Evolutionary conservation across 805 yeast genomes (phyloP), one percentile per base, ranked within the genome.

Genomic region (Ogataea kodamae): DNA sequence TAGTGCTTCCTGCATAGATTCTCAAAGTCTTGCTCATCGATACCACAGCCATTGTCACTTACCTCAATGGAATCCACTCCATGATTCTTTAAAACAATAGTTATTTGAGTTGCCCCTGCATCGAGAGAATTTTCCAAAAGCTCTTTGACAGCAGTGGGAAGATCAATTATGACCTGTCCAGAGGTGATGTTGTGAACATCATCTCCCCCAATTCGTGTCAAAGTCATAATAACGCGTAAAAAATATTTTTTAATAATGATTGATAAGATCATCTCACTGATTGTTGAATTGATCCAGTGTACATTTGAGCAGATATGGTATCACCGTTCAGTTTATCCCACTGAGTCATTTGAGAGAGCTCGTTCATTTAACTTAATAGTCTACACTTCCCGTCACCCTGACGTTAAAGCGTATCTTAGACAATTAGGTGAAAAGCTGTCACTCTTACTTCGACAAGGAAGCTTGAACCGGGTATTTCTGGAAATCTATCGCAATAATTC

Each of bases 131-230:
- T 90, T 50, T 90, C 98, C 3, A 92, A 68, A 2, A 89, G 61
- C 55, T 90, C 98, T 53, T 90, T 90, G 18, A 82, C 78, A 0
- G 85, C 82, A 0, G 90, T 76, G 0, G 75, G 66, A 25, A 92
- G 59, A 48, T 85, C 95, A 5, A 79, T 73, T 9, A 92, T 83
- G 9, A 92, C 97, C 56, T 92, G 98, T 0, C 96, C 96, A 0
- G 97, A 86, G 0, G 96, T 87, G 37, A 90, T 76, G 39, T 71
- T 67, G 45, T 83, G 85, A 5, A 88, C 69, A 46, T 89, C 95
- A 7, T 49, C 46, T 1, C 44, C 43, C 21, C 64, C 65, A 17
- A 78, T 73, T 5, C 65, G 64, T 20, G 50, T 39, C 10, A 67
- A 59, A 8, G 53, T 22, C 59, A 54, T 54, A 33, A n/a, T n/a